phyloP scores from a whole-genome alignment of 768 basidiomycete genomes.

The Arthromyces matolae region DNA sequence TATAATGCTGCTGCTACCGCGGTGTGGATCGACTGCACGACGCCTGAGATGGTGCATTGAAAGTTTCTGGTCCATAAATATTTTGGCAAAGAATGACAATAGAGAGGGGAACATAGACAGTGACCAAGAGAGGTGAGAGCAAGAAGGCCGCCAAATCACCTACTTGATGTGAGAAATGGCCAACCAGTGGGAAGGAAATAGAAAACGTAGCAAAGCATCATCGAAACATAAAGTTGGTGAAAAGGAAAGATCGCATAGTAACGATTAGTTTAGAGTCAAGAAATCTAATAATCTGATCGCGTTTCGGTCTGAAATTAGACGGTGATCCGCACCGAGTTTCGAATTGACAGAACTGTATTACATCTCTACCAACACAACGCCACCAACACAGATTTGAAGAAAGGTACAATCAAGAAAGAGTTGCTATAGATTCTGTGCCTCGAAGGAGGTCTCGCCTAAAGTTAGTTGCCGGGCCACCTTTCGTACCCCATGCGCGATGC shows the following conservation, averaged over 20 bases:
- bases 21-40: constrained; percentile 8
- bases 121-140: not conserved
- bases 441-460: not conserved
- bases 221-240: constrained; percentile 6
- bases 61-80: constrained; percentile 4
- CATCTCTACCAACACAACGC: no score
- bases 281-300: no score
- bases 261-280: no score
- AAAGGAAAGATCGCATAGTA: not conserved
- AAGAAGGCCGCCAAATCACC: not conserved
- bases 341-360: no score
- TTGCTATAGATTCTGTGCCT: not conserved
- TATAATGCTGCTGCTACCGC: not conserved
- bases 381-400: no score
- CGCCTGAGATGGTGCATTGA: constrained; percentile 6
- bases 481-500: constrained; percentile 16
- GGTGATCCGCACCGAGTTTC: no score
- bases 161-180: not conserved
- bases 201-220: not conserved
- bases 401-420: not conserved
- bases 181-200: constrained; percentile 7
- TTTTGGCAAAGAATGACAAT: not conserved
- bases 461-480: not conserved
- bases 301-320: no score
- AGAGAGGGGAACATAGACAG: not conserved